phyloP scores from a whole-genome alignment of 352 stramenopile genomes.

The Pythium insidiosum region DNA sequence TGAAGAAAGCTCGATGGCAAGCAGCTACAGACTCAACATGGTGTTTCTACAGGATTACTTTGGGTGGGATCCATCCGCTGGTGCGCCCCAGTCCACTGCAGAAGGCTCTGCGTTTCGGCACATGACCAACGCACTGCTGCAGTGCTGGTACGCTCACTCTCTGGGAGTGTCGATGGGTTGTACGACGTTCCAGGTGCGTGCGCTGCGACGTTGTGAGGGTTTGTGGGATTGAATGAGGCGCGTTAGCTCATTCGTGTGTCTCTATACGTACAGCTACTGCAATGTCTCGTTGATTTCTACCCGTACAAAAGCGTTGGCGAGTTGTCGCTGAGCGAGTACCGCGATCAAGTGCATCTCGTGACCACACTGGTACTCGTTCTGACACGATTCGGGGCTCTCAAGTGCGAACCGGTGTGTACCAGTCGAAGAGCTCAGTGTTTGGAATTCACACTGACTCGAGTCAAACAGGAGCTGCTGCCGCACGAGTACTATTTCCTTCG shows the following conservation, averaged over 20 bases:
- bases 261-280: slow-evolving; percentile 36
- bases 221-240: neutral
- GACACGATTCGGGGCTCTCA: slow-evolving; percentile 71
- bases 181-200: slow-evolving; percentile 41
- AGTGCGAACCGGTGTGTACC: slow-evolving; percentile 55
- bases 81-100: slow-evolving; percentile 23
- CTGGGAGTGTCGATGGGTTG: slow-evolving; percentile 60
- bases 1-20: no score
- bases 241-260: neutral
- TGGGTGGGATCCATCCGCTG: slow-evolving; percentile 67
- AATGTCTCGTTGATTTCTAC: slow-evolving; percentile 67
- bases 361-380: slow-evolving; percentile 84
- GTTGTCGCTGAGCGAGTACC: slow-evolving; percentile 57
- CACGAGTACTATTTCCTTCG: slow-evolving; percentile 89
- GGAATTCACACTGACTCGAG: no score
- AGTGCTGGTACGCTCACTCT: slow-evolving; percentile 57
- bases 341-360: slow-evolving; percentile 76
- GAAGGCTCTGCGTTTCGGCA: slow-evolving; percentile 37
- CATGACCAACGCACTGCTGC: slow-evolving; percentile 57
- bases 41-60: slow-evolving; percentile 52
- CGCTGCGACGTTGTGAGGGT: neutral
- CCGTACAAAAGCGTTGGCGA: slow-evolving; percentile 74
- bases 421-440: no score
- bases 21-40: no score
- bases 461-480: slow-evolving; percentile 79